Evolutionary conservation across 805 yeast species (phyloP).

Genomic region (Wickerhamiella galacta): DNA sequence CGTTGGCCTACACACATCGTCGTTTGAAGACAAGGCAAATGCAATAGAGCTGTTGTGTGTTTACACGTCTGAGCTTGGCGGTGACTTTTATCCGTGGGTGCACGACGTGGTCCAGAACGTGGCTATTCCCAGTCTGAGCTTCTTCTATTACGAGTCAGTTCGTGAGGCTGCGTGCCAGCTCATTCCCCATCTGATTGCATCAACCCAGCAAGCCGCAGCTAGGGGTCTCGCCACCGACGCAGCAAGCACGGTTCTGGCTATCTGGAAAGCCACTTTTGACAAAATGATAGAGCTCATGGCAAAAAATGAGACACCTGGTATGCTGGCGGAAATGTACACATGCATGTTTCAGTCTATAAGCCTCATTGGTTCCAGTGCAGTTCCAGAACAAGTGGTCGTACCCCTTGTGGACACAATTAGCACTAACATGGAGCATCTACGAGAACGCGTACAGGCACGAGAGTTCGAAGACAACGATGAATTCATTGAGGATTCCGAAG

Average conservation of each 20-base stretch:
- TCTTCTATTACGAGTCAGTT: slow-evolving; percentile 86
- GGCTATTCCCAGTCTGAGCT: slow-evolving; percentile 75
- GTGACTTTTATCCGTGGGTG: slow-evolving; percentile 68
- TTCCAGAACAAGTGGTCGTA: slow-evolving; percentile 35
- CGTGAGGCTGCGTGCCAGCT: slow-evolving; percentile 79
- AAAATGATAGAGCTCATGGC: slow-evolving; percentile 52
- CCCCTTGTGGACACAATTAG: slow-evolving; percentile 43
- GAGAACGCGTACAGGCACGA: slow-evolving; percentile 46
- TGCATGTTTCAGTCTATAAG: slow-evolving; percentile 51
- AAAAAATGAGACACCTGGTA: slow-evolving; percentile 73
- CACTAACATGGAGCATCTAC: slow-evolving; percentile 46
- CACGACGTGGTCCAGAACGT: slow-evolving; percentile 61
- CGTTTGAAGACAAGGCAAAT: slow-evolving; percentile 82
- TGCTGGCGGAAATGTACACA: slow-evolving; percentile 60
- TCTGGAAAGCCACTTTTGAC: slow-evolving; percentile 57
- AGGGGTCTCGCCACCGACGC: slow-evolving; percentile 23
- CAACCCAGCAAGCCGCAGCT: slow-evolving; percentile 39
- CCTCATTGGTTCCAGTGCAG: slow-evolving; percentile 42
- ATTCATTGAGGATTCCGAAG: slow-evolving; percentile 71
- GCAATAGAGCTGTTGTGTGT: slow-evolving; percentile 79
- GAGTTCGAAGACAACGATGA: slow-evolving; percentile 35
- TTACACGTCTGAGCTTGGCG: slow-evolving; percentile 73
- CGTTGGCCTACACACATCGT: slow-evolving; percentile 84
- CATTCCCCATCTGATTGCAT: slow-evolving; percentile 57
- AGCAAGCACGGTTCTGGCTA: slow-evolving; percentile 36